Base-by-base conservation (phyloP, 2,329 filamentous ascomycete species). In the Penicillium sclerotigenum region DNA sequence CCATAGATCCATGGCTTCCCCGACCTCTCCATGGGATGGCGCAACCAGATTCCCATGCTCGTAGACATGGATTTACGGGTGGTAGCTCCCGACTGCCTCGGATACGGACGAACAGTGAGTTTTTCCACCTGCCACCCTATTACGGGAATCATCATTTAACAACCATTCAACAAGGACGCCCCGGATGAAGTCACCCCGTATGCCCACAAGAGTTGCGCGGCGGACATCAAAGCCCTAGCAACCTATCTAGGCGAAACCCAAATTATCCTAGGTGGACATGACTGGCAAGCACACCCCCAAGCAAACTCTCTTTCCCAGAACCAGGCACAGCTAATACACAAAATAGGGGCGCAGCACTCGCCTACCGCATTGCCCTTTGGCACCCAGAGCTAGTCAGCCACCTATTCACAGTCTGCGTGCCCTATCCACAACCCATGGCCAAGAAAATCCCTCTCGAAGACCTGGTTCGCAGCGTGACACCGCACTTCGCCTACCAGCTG, bases 181-280 rank as follows among this genome's bases (percentile, higher is more conserved):
- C 88, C 89, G 0, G 79, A 83, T 40, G 79, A 81, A 1, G 73
- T 86, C 3, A 74, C 75, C 47, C 77, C 83, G 53, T 97, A 93
- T 75, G 84, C 83, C 24, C 79, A 85, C 70, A 94, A 91, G 77
- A 84, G 81, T 60, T 83, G 89, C 57, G 81, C 88, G 18, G 83
- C 86, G 52, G 91, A 96, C 68, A 82, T 97, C 62, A 87, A 85
- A 22, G 86, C 85, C 59, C 80, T 97, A 24, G 85, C 88, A 7
- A 77, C 76, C 57, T 81, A 87, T 36, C 72, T 87, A 5, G 76
- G 77, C 4, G 76, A 79, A 51, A 77, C 70, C 41, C 78, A 72
- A 46, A 87, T 96, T 67, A 87, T 97, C 54, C 81, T 97, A 14
- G 91, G 91, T 47, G 93, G 91, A 8, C 93, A 97, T 76, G 93